Evolutionary conservation across 805 yeast species (phyloP).

Genomic region (Cephaloascus albidus): DNA sequence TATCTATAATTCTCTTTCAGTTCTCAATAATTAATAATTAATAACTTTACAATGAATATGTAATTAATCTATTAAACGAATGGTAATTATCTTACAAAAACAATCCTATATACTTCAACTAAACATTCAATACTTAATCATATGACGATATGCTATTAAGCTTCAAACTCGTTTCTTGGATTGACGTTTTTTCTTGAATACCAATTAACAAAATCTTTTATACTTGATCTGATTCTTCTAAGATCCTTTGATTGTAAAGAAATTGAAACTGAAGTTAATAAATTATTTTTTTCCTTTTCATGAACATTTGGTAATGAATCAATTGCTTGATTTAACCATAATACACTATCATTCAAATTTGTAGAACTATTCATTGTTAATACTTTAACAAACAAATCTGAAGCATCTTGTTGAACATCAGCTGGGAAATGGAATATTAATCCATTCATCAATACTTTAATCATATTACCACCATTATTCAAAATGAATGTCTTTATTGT

Average conservation of each 20-base stretch:
- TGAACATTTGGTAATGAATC: constrained; percentile 56
- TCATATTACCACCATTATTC: constrained; percentile 48
- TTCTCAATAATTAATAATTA: too few relatives aligned
- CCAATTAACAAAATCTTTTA: constrained; percentile 78
- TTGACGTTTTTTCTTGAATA: constrained; percentile 66
- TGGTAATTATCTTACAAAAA: not conserved
- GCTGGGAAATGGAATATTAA: constrained; percentile 61
- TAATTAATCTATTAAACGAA: not conserved
- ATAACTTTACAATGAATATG: too few relatives aligned
- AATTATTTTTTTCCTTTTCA: constrained; percentile 56
- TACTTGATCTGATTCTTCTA: constrained; percentile 60
- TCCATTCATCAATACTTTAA: constrained; percentile 49
- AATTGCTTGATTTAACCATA: constrained; percentile 58
- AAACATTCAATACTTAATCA: too few relatives aligned
- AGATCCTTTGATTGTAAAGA: constrained; percentile 63
- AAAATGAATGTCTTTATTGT: constrained; percentile 38
- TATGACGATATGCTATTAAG: too few relatives aligned
- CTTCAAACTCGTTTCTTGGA: constrained; percentile 17
- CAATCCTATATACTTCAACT: too few relatives aligned
- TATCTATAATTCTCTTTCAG: too few relatives aligned
- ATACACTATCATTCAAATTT: constrained; percentile 28
- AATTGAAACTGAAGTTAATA: constrained; percentile 43
- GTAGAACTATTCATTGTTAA: constrained; percentile 41
- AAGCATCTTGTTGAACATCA: constrained; percentile 65
- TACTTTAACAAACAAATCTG: constrained; percentile 60